These are phyloP conservation scores for Calonectria fujianensis DNA, from an alignment of 2,329 filamentous ascomycete genomes.

Conservation along the genomic window DNA sequence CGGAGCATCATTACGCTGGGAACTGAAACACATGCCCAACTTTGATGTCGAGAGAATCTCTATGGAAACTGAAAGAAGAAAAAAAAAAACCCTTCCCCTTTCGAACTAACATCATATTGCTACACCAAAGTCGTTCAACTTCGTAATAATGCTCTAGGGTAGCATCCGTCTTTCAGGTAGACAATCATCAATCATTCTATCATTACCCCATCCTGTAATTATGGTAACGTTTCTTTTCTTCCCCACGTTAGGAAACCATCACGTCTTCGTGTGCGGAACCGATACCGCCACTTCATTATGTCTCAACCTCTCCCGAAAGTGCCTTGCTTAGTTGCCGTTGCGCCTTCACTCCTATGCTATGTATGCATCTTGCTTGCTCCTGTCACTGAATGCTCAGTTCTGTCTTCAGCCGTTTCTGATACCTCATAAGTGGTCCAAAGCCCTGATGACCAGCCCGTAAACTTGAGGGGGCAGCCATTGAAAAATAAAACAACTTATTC, in stretches of 20 bases:
- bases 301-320: conserved; percentile 15
- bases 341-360: conserved; percentile 57
- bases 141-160: conserved; percentile 9
- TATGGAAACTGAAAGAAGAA: not conserved
- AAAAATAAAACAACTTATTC: conserved; percentile 43
- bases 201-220: conserved; percentile 18
- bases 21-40: not conserved
- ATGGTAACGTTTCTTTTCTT: conserved; percentile 20
- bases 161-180: not conserved
- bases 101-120: not conserved
- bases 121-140: not conserved
- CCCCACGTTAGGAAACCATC: not conserved
- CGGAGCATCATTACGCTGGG: not conserved
- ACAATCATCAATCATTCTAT: conserved; percentile 27
- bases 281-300: conserved; percentile 1
- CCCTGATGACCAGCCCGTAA: conserved; percentile 31
- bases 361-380: conserved; percentile 49
- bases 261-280: conserved; percentile 11
- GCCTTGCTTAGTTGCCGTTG: conserved; percentile 37
- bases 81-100: not conserved
- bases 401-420: conserved; percentile 24
- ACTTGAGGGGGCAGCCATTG: conserved; percentile 38
- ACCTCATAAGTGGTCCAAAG: conserved; percentile 27
- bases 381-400: conserved; percentile 34
- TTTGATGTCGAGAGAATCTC: not conserved